Base-by-base conservation (phyloP, 305 asterid species). In the Fraxinus sp. region DNA sequence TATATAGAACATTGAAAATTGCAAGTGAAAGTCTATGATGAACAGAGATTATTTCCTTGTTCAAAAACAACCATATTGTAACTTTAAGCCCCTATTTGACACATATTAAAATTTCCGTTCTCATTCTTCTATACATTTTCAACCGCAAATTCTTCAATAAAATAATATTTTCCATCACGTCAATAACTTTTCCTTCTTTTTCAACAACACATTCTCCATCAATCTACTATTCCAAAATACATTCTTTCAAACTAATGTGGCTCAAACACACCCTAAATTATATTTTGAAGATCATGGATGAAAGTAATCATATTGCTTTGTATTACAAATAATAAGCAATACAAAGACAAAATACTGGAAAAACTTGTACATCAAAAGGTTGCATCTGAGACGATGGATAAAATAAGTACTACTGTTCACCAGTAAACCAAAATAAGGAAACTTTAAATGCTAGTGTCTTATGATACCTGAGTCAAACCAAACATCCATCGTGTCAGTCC, bases 401-500 rank as follows among this genome's bases (percentile, higher is more conserved):
- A 26, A 33, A 22, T 32, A 33, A 66, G 35, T 66, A 9, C 10
- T 22, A 7, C 28, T 66, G 18, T 64, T 66, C 24, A 77, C 73
- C 30, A 75, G 78, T 80, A 78, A 80, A 46, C 33, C 55, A 62
- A 82, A 57, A 59, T 37, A 37, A 76, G 18, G 32, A 85, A 46
- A 79, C 81, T n/a, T n/a, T 39, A 79, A 74, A 35, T 76, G 24
- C 82, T n/a, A 85, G 30, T 83, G 22, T 64, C 11, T 83, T 41
- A 49, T 49, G 82, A 76, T 88, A 96, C 99, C 99, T 74, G 99
- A 96, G 89, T 96, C 99, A 88, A 96, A 96, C 98, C 99, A 96
- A 78, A 96, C 99, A 90, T 96, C 98, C 99, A 96, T 96, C 18
- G 98, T 96, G 84, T 96, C 99, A 3, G 94, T 91, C 84, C 99